Conservation (phyloP, 1,284 basidiomycete genomes). For the Inonotus obliquus region DNA sequence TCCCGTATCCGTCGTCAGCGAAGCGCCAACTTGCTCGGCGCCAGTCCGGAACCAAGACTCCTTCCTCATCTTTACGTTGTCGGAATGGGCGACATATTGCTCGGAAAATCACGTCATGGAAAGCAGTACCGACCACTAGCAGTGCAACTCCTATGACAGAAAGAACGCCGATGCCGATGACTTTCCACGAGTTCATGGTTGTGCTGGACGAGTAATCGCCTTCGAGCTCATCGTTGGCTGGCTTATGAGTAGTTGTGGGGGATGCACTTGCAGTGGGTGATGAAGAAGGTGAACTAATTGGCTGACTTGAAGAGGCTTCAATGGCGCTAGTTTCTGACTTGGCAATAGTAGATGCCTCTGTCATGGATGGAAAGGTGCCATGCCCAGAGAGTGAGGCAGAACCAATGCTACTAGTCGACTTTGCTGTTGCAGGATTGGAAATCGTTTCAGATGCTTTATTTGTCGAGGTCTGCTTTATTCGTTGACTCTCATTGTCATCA, state of each 20-base stretch:
- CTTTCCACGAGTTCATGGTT: slow-evolving; percentile 18
- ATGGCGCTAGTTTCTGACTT: neutral
- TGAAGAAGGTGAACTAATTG: neutral
- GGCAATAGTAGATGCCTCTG: neutral
- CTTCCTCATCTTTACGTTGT: neutral
- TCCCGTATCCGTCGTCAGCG: slow-evolving; percentile 3
- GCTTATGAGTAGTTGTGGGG: neutral
- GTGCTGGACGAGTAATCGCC: slow-evolving; percentile 2
- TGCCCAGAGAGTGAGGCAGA: neutral
- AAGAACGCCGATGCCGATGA: slow-evolving; percentile 17
- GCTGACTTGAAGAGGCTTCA: neutral
- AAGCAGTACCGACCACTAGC: slow-evolving; percentile 12
- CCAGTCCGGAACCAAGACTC: slow-evolving; percentile 19
- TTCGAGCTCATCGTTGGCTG: neutral
- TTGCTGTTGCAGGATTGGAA: neutral
- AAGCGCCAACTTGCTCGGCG: slow-evolving; percentile 15
- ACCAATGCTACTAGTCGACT: neutral
- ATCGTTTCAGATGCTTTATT: neutral
- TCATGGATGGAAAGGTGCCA: neutral
- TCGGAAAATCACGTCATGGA: slow-evolving; percentile 12
- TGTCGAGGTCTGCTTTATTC: neutral
- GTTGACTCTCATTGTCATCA: neutral
- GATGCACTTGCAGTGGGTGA: neutral
- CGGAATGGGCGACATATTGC: slow-evolving; percentile 3
- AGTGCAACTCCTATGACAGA: slow-evolving; percentile 8